Evolutionary conservation across 108 stramenopile species (phyloP).

Genomic region (Fistulifera pelliculosa): DNA sequence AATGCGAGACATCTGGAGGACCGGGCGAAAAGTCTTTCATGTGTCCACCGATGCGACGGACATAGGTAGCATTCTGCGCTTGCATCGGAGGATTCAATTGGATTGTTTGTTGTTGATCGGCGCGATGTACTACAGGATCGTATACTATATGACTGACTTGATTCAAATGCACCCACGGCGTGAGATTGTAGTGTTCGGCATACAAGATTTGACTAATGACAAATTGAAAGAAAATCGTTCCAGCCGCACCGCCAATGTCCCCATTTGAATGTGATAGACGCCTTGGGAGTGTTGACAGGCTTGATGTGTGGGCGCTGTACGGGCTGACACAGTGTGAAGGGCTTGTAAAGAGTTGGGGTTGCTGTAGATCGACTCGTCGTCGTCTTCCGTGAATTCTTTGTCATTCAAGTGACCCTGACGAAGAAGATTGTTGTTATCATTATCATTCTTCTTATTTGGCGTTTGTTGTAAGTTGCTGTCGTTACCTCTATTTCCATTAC

Average conservation of each 20-base stretch:
- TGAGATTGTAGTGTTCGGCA: constrained; percentile 43
- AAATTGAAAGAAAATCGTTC: constrained; percentile 49
- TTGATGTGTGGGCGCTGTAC: constrained; percentile 12
- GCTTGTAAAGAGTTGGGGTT: too few species aligned
- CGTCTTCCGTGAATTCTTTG: too few species aligned
- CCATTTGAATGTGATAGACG: constrained; percentile 39
- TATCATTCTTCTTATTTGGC: too few species aligned
- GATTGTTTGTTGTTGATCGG: constrained; percentile 14
- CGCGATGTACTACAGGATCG: constrained; percentile 26
- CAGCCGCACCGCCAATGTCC: constrained; percentile 42
- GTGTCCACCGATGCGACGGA: constrained; percentile 24
- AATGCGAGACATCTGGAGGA: constrained; percentile 4
- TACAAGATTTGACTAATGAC: constrained; percentile 40
- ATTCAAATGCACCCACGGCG: constrained; percentile 44
- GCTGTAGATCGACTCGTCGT: too few species aligned
- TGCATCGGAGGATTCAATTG: constrained; percentile 11
- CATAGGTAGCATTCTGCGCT: constrained; percentile 16
- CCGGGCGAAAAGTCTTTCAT: constrained; percentile 23
- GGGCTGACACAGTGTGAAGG: too few species aligned
- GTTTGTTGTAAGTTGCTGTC: too few species aligned
- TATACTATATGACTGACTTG: constrained; percentile 28
- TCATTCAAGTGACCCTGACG: too few species aligned
- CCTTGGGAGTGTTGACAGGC: constrained; percentile 43
- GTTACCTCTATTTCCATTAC: too few species aligned
- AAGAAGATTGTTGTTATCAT: too few species aligned